phyloP scores from a whole-genome alignment of 2,329 filamentous ascomycete genomes.

The Exophiala dermatitidis region DNA sequence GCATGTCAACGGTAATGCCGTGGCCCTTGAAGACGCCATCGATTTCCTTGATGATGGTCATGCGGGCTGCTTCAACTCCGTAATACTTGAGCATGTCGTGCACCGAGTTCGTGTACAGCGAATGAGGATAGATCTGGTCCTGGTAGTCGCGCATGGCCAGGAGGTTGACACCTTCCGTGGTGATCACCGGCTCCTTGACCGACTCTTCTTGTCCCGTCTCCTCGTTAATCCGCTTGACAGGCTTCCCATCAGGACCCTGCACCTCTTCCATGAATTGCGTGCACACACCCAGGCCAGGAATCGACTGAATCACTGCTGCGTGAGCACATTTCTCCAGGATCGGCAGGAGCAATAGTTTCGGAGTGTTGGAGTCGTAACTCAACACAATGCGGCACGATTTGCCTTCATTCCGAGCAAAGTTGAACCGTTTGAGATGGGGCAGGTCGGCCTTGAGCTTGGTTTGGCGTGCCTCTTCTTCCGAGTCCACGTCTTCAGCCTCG shows the following conservation, averaged over 20 bases:
- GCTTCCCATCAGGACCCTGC: constrained; percentile 42
- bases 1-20: constrained; percentile 83
- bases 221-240: constrained; percentile 39
- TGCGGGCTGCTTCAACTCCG: constrained; percentile 86
- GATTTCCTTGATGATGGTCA: constrained; percentile 80
- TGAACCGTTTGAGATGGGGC: constrained; percentile 65
- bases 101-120: constrained; percentile 87
- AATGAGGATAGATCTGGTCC: constrained; percentile 77
- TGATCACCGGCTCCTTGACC: constrained; percentile 42
- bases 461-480: constrained; percentile 48
- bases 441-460: constrained; percentile 58
- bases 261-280: constrained; percentile 58
- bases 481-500: constrained; percentile 35
- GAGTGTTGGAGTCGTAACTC: constrained; percentile 68
- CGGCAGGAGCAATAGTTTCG: constrained; percentile 89
- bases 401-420: constrained; percentile 67
- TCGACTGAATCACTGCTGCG: constrained; percentile 77
- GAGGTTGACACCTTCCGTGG: constrained; percentile 81
- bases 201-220: constrained; percentile 43
- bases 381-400: constrained; percentile 73
- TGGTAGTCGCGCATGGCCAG: constrained; percentile 83
- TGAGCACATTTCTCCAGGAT: constrained; percentile 75
- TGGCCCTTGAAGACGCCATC: constrained; percentile 79
- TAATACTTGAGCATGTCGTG: constrained; percentile 76
- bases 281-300: constrained; percentile 67